Evolutionary conservation across 257 asterid genomes (phyloP), one percentile per base, ranked within the genome.

Genomic region (Capsicum baccatum): DNA sequence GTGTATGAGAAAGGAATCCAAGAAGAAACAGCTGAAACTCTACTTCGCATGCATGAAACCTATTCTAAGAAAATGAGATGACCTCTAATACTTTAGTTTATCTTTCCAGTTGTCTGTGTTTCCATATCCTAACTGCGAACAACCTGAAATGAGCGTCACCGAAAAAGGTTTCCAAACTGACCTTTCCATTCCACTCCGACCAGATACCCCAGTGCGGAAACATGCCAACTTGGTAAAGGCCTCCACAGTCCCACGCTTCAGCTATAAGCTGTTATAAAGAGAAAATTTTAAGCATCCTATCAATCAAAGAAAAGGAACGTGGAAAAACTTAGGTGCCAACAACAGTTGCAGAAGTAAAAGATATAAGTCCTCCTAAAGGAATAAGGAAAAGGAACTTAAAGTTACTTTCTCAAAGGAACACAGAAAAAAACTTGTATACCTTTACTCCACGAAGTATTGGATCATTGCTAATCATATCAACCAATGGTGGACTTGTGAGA

Each of bases 131-230:
- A 76, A 50, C 21, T 1, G 10, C 0, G 21, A 76, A 54, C 81
- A 26, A 54, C 64, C 81, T 26, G 64, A 76, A 76, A 52, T 26
- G 64, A 14, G 54, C 52, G 48, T 52, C 48, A 8, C 21, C 64
- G 8, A 47, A 79, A 39, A 42, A 56, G 37, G 48, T 16, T 78
- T 71, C 83, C 66, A 66, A 56, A 88, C 91, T 79, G 84, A 94
- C 99, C 97, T 97, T 95, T 85, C 99, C 99, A 86, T 97, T 97
- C 99, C 99, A 97, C 87, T 97, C 99, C 15, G 98, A 97, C 99
- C 99, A 97, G 84, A 93, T 84, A 84, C 99, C 98, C 97, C 97
- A 95, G 70, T 94, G 99, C 59, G 99, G 98, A 88, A 97, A 97
- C 83, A 26, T 79, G 71, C 99, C 99, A 68, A 97, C 98, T 91